Conservation (phyloP, 2,329 filamentous ascomycete genomes). For the Trichophyton benhamiae region DNA sequence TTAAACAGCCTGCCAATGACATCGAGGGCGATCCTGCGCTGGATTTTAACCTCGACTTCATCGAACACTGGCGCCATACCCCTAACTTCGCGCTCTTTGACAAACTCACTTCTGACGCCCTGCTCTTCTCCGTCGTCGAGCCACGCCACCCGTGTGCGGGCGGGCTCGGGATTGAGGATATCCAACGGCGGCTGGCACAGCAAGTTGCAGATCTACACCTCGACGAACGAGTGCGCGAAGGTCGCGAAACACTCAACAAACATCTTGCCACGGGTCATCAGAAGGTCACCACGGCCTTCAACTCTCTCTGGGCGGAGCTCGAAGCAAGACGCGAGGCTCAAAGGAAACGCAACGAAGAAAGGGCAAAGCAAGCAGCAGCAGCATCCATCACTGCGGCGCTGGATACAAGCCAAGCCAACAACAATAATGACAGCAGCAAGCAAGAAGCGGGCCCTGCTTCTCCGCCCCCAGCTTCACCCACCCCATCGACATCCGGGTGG, state of each 20-base stretch:
- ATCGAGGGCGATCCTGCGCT: slow-evolving; percentile 70
- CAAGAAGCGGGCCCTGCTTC: slow-evolving; percentile 1
- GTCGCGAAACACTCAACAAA: slow-evolving; percentile 73
- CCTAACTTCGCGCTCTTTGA: slow-evolving; percentile 90
- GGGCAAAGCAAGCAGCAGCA: slow-evolving; percentile 13
- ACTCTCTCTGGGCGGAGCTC: slow-evolving; percentile 80
- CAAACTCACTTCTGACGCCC: slow-evolving; percentile 57
- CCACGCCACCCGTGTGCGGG: slow-evolving; percentile 89
- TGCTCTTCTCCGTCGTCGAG: slow-evolving; percentile 88
- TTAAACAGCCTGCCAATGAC: slow-evolving; percentile 30
- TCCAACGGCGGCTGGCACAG: slow-evolving; percentile 76
- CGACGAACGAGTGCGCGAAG: slow-evolving; percentile 75
- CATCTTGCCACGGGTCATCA: slow-evolving; percentile 80
- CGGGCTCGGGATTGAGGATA: slow-evolving; percentile 83
- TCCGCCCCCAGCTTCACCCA: slow-evolving; percentile 18
- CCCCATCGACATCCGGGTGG: slow-evolving; percentile 7
- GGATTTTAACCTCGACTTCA: slow-evolving; percentile 75
- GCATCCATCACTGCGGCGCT: slow-evolving; percentile 3
- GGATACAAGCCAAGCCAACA: slow-evolving; percentile 18
- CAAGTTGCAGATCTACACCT: slow-evolving; percentile 90
- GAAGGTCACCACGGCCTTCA: slow-evolving; percentile 77
- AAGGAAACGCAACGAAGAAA: slow-evolving; percentile 38
- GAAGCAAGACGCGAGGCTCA: slow-evolving; percentile 66
- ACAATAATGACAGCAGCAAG: too few species aligned
- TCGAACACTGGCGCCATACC: slow-evolving; percentile 76